Percentiles rank a stretch among this genome's conserved stretches.
phyloP scores from a whole-genome alignment of 257 asterid genomes.

The Apocynum venetum region DNA sequence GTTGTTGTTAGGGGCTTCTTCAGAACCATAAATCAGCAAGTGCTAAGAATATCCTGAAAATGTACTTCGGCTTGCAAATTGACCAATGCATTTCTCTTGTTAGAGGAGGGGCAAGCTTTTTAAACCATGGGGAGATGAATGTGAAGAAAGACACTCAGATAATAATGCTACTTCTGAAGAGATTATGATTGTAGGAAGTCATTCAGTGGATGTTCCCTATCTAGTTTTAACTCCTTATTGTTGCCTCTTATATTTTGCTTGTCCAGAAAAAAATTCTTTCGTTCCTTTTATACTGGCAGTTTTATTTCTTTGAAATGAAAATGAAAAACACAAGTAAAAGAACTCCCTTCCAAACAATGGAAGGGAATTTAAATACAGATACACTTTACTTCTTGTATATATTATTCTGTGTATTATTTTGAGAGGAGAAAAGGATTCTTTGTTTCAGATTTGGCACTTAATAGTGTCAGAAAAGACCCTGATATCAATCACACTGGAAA shows the following conservation, averaged over 20 bases:
- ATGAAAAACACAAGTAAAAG: neutral
- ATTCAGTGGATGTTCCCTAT: neutral
- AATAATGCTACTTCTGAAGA: neutral
- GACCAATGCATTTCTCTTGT: neutral
- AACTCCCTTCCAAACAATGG: neutral
- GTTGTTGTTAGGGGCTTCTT: neutral
- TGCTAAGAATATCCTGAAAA: neutral
- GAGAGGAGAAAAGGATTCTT: neutral
- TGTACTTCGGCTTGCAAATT: neutral
- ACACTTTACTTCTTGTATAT: neutral
- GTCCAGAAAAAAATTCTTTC: neutral
- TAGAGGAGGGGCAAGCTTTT: neutral
- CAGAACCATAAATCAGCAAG: neutral
- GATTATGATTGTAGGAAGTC: neutral
- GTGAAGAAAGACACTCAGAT: neutral
- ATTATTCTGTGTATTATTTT: neutral
- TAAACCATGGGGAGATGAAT: neutral
- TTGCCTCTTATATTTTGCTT: neutral
- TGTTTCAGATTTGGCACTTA: neutral
- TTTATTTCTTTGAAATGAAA: neutral
- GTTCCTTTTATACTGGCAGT: neutral
- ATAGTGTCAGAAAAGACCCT: neutral
- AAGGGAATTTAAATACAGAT: neutral
- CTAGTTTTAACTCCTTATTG: neutral
- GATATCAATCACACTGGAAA: neutral